Conservation (phyloP, 2,329 filamentous ascomycete genomes). For the Claviceps pazoutovae region DNA sequence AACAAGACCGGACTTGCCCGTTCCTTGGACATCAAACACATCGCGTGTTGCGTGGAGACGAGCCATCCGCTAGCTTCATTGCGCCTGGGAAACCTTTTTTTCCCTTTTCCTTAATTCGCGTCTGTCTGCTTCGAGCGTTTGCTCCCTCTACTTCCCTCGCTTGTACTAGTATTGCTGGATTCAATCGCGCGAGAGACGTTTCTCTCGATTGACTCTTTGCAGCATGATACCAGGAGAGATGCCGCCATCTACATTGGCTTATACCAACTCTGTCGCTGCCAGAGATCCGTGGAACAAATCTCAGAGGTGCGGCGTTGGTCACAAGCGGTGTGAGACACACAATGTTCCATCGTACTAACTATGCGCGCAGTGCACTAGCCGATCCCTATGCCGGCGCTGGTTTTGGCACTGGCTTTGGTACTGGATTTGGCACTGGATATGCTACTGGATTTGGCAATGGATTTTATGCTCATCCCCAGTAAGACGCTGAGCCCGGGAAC, state of each 20-base stretch:
- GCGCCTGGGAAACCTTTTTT: neutral
- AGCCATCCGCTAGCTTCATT: neutral
- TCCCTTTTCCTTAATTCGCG: neutral
- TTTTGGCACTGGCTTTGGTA: conserved; percentile 14
- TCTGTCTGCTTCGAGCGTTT: neutral
- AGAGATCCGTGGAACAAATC: conserved; percentile 36
- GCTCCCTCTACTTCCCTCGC: neutral
- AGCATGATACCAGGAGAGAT: conserved; percentile 27
- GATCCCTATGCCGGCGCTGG: conserved; percentile 19
- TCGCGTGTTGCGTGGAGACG: neutral
- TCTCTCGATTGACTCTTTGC: neutral
- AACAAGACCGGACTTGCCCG: neutral
- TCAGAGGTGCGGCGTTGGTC: conserved; percentile 32
- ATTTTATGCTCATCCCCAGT: conserved; percentile 25
- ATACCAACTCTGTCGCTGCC: conserved; percentile 30
- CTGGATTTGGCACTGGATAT: no score
- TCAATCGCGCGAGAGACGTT: neutral
- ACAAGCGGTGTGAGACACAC: conserved; percentile 7
- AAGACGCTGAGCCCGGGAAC: conserved; percentile 12
- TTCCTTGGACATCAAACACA: neutral
- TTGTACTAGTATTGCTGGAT: neutral
- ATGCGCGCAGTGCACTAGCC: conserved; percentile 15
- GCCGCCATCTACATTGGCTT: conserved; percentile 34
- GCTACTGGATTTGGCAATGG: conserved; percentile 8
- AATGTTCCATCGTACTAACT: conserved; percentile 9